Base-by-base conservation (phyloP, 257 asterid species). In the Solanum sitiens region DNA sequence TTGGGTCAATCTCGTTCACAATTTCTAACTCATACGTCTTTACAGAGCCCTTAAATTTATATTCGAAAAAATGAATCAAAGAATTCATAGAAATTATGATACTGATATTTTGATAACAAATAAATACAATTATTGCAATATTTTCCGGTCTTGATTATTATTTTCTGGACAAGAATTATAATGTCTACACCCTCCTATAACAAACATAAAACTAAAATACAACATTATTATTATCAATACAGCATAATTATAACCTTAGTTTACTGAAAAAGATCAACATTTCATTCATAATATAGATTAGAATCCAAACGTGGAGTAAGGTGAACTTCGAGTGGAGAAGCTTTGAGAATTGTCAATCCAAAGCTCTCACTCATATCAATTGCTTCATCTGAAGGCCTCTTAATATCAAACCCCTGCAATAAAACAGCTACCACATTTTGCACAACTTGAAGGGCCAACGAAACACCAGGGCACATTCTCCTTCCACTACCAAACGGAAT, bases 401-500 rank as follows among this genome's bases (percentile, higher is more conserved):
- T 67, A 1, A 92, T 33, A 2, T 92, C 91, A 16, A 94, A 94
- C 2, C 88, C 89, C 13, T 92, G 94, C 25, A 92, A 16, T 12
- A 92, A 23, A 50, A 87, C 61, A 0, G 91, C 94, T 21, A 94
- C 85, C 15, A 79, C 87, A 27, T 88, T 76, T 7, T 85, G 86
- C 3, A 86, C 6, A 25, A 86, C 73, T 11, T 88, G 90, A 7
- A 91, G 86, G 44, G 88, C 91, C 8, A 93, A 70, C 8, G 72
- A 32, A 37, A 86, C 14, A 1, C 91, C 93, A 0, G 95, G 95
- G 61, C 95, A 92, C 30, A 86, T 71, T 87, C 95, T 93, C n/a
- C 94, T 88, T 5, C 95, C 95, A 0, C 88, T 91, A 1, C 96
- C 91, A 85, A 94, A 94, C 5, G 95, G 93, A 5, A 94, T 83